A percentile compares a stretch with the other conserved stretches of the same genome.
phyloP scores from a whole-genome alignment of 1,139 yeast species.

The Debaryomyces sp. region DNA sequence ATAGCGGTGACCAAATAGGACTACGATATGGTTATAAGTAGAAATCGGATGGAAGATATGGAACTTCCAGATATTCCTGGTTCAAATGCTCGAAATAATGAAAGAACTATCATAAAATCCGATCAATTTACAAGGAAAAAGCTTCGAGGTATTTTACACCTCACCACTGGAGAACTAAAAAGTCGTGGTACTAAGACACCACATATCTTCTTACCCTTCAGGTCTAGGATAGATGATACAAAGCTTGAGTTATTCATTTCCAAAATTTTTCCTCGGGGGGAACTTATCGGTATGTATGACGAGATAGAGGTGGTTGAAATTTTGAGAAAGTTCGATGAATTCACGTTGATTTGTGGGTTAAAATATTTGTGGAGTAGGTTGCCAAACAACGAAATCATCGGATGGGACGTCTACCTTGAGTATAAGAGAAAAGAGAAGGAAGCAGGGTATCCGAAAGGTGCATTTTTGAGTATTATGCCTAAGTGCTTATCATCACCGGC shows the following conservation, averaged over 20 bases:
- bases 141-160: conserved; percentile 63
- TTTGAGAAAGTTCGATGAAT: conserved; percentile 56
- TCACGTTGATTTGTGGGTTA: conserved; percentile 69
- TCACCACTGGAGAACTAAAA: conserved; percentile 67
- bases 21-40: conserved; percentile 15
- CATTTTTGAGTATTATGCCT: conserved; percentile 82
- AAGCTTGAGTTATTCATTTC: conserved; percentile 56
- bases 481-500: conserved; percentile 80
- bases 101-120: conserved; percentile 14
- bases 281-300: conserved; percentile 35
- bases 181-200: conserved; percentile 59
- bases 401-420: conserved; percentile 81
- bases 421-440: conserved; percentile 68
- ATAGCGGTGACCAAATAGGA: neutral
- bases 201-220: conserved; percentile 66
- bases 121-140: conserved; percentile 63
- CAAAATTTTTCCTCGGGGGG: conserved; percentile 56
- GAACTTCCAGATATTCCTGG: conserved; percentile 33
- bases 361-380: conserved; percentile 87
- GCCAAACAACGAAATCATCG: conserved; percentile 78
- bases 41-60: conserved; percentile 17
- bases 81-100: neutral
- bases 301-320: conserved; percentile 36
- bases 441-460: conserved; percentile 65
- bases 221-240: conserved; percentile 64